Evolutionary conservation across 2,329 filamentous ascomycete genomes (phyloP).

Genomic region (Stagonosporopsis cucurbitacearum): DNA sequence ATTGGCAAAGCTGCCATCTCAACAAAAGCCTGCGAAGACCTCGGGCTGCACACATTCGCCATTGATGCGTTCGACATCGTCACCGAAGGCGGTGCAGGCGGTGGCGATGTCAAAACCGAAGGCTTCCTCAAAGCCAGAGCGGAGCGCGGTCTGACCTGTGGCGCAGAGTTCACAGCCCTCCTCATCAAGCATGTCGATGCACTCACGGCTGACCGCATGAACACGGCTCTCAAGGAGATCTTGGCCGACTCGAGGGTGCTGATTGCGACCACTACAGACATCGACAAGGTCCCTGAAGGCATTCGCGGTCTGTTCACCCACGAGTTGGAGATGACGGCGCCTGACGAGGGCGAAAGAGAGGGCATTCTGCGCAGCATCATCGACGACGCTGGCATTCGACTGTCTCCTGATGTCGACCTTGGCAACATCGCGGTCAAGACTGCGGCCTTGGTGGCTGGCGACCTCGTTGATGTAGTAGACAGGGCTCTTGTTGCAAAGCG

Average conservation of each 20-base stretch:
- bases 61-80: conserved; percentile 94
- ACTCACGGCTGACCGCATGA: conserved; percentile 88
- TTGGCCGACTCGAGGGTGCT: conserved; percentile 80
- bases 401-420: conserved; percentile 85
- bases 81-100: conserved; percentile 86
- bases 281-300: conserved; percentile 91
- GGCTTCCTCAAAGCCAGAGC: conserved; percentile 86
- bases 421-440: conserved; percentile 90
- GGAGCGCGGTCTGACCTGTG: conserved; percentile 87
- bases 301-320: conserved; percentile 92
- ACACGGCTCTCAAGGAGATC: conserved; percentile 82
- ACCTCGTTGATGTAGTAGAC: conserved; percentile 92
- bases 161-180: conserved; percentile 79
- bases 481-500: conserved; percentile 80
- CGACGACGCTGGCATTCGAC: conserved; percentile 73
- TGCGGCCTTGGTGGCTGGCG: conserved; percentile 90
- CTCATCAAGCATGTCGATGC: conserved; percentile 92
- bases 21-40: conserved; percentile 78
- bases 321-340: conserved; percentile 90
- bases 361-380: conserved; percentile 82
- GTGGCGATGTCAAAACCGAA: conserved; percentile 92
- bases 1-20: conserved; percentile 90
- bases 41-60: conserved; percentile 86
- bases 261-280: conserved; percentile 91
- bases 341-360: conserved; percentile 90